Percentiles rank a stretch among this genome's conserved stretches.
Conservation (phyloP, 345 rosid genomes). For the Mangifera indica region DNA sequence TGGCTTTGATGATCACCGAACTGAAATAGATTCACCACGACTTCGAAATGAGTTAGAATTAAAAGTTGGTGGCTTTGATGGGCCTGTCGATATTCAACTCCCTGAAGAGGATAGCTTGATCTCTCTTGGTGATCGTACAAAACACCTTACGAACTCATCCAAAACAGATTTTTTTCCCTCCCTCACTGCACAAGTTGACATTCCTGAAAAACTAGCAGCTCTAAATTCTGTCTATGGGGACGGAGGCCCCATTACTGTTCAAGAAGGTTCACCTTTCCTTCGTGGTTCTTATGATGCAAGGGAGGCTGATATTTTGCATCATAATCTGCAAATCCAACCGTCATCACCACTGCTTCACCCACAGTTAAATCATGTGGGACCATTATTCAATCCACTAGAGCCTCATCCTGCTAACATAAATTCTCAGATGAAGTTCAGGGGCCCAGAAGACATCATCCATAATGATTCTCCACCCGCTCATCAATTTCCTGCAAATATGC, state of each 20-base stretch:
- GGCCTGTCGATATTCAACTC: conserved; percentile 32
- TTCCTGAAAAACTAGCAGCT: conserved; percentile 61
- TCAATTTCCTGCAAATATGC: conserved; percentile 56
- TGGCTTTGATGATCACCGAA: conserved; percentile 43
- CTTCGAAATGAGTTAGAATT: conserved; percentile 42
- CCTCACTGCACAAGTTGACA: conserved; percentile 41
- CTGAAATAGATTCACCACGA: conserved; percentile 41
- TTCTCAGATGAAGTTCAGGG: conserved; percentile 61
- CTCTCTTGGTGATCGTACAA: conserved; percentile 33
- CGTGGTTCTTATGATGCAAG: conserved; percentile 50
- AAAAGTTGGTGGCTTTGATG: conserved; percentile 34
- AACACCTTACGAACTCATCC: conserved; percentile 39
- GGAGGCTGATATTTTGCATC: conserved; percentile 47
- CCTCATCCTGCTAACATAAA: conserved; percentile 55
- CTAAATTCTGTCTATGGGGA: conserved; percentile 55
- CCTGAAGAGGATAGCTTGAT: conserved; percentile 60
- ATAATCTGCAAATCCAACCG: conserved; percentile 36
- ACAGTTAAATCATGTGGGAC: conserved; percentile 57
- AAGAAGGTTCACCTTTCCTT: conserved; percentile 51
- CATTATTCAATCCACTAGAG: conserved; percentile 52
- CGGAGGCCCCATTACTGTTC: conserved; percentile 47
- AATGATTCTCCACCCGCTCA: conserved; percentile 51
- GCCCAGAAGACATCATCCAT: conserved; percentile 51
- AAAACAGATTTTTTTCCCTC: conserved; percentile 46
- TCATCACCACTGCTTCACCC: conserved; percentile 51